Conservation (phyloP, 768 basidiomycete genomes). For the Lactarius quietus region DNA sequence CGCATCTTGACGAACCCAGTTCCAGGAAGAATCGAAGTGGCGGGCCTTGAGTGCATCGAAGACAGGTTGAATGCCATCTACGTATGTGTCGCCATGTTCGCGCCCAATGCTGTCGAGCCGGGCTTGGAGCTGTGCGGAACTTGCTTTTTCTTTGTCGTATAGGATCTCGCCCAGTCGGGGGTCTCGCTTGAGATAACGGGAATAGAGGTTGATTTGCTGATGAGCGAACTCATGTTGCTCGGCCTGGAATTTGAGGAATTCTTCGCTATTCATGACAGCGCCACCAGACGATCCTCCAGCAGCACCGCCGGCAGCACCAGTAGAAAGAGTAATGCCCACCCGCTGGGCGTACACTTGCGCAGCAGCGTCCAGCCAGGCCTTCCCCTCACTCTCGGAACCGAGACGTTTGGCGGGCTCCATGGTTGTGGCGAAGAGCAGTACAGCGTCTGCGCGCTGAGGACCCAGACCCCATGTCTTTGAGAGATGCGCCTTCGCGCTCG, state of each 20-base stretch:
- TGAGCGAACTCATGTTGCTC: constrained; percentile 90
- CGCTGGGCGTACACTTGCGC: constrained; percentile 85
- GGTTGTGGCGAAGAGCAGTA: constrained; percentile 86
- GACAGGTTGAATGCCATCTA: constrained; percentile 91
- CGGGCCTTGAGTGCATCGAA: constrained; percentile 97
- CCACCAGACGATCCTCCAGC: constrained; percentile 66
- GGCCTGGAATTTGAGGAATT: constrained; percentile 93
- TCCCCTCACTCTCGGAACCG: constrained; percentile 86
- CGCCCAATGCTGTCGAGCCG: constrained; percentile 83
- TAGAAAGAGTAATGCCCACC: constrained; percentile 77
- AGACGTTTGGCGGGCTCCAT: constrained; percentile 94
- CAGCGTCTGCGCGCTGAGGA: constrained; percentile 80
- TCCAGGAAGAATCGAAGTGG: constrained; percentile 98
- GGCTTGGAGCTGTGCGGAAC: constrained; percentile 65
- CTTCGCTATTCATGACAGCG: constrained; percentile 94
- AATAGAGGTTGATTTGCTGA: constrained; percentile 93
- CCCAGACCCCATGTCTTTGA: constrained; percentile 97
- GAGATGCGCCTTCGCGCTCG: constrained; percentile 84
- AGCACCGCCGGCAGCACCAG: constrained; percentile 59
- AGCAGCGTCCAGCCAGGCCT: constrained; percentile 87
- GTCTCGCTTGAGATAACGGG: constrained; percentile 94
- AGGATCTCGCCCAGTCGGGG: constrained; percentile 89
- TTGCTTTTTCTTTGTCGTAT: constrained; percentile 83
- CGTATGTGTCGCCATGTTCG: constrained; percentile 92
- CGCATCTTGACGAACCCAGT: constrained; percentile 98